Evolutionary conservation across 371 early-diverging fungal genomes (phyloP).

Genomic region (Lichtheimia hyalospora): DNA sequence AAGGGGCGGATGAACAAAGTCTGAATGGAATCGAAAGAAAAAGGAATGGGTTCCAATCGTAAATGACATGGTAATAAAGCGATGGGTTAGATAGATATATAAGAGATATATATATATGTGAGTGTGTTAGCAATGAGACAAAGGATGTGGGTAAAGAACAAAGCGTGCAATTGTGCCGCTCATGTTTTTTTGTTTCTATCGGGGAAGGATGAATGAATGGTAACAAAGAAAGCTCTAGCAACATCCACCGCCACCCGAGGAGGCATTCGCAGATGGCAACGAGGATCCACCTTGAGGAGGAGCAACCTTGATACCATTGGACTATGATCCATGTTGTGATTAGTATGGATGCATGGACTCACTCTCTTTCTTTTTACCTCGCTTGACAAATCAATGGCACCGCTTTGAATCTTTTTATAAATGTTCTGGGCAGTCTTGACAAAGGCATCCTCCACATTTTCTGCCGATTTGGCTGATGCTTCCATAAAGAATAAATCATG

Average conservation of each 20-base stretch:
- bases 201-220: too few relatives aligned
- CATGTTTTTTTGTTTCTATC: too few relatives aligned
- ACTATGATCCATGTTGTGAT: conserved; percentile 8
- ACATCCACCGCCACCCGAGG: conserved; percentile 42
- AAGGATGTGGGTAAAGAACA: too few relatives aligned
- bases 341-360: not conserved
- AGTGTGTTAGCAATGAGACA: too few relatives aligned
- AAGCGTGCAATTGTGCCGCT: too few relatives aligned
- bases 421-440: conserved; percentile 43
- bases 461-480: conserved; percentile 92
- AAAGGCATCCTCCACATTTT: conserved; percentile 82
- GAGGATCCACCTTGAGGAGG: conserved; percentile 47
- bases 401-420: conserved; percentile 43
- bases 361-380: conserved; percentile 29
- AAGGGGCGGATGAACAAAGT: too few relatives aligned
- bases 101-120: too few relatives aligned
- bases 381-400: conserved; percentile 43
- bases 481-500: conserved; percentile 90
- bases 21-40: too few relatives aligned
- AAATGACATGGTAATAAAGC: too few relatives aligned
- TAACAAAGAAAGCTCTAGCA: conserved; percentile 23
- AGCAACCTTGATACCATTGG: conserved; percentile 49
- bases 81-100: too few relatives aligned
- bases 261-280: conserved; percentile 43
- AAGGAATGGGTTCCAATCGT: too few relatives aligned